Conservation (phyloP, 106 monocot genomes). For the Dendrobium nobile region DNA sequence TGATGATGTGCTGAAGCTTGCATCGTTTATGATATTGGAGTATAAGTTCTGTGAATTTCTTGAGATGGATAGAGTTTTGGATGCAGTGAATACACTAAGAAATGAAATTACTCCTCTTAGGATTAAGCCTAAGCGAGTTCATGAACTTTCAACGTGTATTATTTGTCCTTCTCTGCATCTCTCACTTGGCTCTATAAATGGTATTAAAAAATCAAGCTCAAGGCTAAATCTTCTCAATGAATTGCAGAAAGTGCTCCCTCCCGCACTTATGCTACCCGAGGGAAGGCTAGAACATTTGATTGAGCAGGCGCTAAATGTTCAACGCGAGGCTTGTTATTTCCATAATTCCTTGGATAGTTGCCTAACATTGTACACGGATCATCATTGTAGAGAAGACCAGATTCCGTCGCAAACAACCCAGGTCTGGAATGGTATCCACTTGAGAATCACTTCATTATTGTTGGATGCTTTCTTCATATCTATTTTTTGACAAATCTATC, state of each 20-base stretch:
- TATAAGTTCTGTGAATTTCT: conserved; percentile 69
- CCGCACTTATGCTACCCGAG: conserved; percentile 51
- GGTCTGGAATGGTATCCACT: conserved; percentile 19
- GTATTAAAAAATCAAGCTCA: conserved; percentile 12
- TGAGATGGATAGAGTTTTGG: conserved; percentile 28
- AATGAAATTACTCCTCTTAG: conserved; percentile 56
- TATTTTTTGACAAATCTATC: background rate
- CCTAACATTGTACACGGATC: conserved; percentile 62
- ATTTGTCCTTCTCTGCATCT: conserved; percentile 30
- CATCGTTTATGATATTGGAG: conserved; percentile 55
- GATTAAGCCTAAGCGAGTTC: conserved; percentile 41
- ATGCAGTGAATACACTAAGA: conserved; percentile 54
- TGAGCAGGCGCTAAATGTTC: conserved; percentile 58
- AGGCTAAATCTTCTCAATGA: conserved; percentile 52
- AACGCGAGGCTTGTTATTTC: conserved; percentile 50
- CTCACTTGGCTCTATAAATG: conserved; percentile 23
- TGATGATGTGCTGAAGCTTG: conserved; percentile 36
- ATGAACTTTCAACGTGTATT: conserved; percentile 44
- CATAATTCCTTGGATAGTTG: conserved; percentile 50
- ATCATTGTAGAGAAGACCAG: conserved; percentile 60
- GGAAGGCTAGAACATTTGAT: conserved; percentile 60
- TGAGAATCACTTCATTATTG: too few relatives aligned
- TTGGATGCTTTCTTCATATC: background rate
- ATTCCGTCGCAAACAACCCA: conserved; percentile 54
- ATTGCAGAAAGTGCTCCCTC: conserved; percentile 57